These are phyloP conservation scores for Dissophora ornata DNA, from an alignment of 192 early-diverging fungal genomes.

Conservation along the genomic window DNA sequence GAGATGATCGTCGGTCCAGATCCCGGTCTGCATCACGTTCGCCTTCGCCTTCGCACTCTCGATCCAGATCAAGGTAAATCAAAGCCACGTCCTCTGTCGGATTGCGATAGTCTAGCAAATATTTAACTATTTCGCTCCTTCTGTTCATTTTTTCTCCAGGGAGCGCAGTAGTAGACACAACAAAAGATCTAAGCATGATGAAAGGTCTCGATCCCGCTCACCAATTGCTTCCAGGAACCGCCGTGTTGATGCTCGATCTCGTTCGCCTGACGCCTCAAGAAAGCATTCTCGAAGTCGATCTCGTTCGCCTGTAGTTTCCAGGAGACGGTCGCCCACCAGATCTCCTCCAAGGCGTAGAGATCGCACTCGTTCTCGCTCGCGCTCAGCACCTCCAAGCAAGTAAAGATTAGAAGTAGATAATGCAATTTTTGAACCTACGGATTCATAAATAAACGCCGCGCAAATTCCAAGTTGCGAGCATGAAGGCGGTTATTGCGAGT, in stretches of 20 bases:
- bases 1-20: background rate
- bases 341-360: conserved; percentile 2
- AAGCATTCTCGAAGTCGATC: conserved; percentile 15
- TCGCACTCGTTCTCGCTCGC: conserved; percentile 5
- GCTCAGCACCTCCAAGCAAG: background rate
- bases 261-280: conserved; percentile 1
- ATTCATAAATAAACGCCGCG: no score
- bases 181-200: background rate
- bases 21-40: conserved; percentile 11
- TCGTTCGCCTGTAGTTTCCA: conserved; percentile 2
- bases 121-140: background rate
- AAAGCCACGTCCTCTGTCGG: background rate
- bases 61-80: conserved; percentile 21
- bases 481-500: no score
- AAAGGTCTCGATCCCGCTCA: conserved; percentile 20
- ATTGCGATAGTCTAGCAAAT: background rate
- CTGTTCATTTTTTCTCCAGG: background rate
- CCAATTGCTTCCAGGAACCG: background rate
- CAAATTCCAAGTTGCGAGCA: no score
- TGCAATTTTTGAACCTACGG: no score
- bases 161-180: conserved; percentile 6
- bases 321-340: background rate
- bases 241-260: no score
- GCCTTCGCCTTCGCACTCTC: conserved; percentile 3
- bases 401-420: background rate